These are phyloP conservation scores for Aspergillus flavus DNA, from an alignment of 2,329 filamentous ascomycete species.

Conservation along the genomic window DNA sequence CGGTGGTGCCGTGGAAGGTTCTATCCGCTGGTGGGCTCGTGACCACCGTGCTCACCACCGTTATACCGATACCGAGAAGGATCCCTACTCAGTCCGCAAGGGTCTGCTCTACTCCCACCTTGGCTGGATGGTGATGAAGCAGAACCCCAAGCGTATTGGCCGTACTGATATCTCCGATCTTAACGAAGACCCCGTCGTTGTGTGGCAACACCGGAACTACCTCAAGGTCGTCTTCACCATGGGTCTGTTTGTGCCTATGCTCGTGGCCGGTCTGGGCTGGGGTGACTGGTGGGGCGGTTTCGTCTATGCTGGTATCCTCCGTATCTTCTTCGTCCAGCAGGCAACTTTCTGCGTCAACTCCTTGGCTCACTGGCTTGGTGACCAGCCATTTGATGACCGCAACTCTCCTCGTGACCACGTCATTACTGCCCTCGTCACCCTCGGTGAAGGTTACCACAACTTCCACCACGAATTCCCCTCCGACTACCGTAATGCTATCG, in stretches of 20 bases:
- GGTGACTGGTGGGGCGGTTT: slow-evolving; percentile 80
- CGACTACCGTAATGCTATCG: slow-evolving; percentile 88
- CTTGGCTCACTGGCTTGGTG: slow-evolving; percentile 85
- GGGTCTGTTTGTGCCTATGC: slow-evolving; percentile 73
- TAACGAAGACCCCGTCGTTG: slow-evolving; percentile 81
- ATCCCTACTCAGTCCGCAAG: slow-evolving; percentile 89
- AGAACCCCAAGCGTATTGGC: slow-evolving; percentile 86
- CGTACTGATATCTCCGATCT: slow-evolving; percentile 86
- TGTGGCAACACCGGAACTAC: slow-evolving; percentile 88
- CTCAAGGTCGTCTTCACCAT: slow-evolving; percentile 77
- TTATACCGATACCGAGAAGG: slow-evolving; percentile 90
- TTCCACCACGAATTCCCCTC: slow-evolving; percentile 95
- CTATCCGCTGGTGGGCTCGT: slow-evolving; percentile 85
- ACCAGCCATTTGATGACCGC: slow-evolving; percentile 90
- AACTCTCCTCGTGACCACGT: slow-evolving; percentile 88
- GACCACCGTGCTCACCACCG: slow-evolving; percentile 87
- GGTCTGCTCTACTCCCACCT: slow-evolving; percentile 81
- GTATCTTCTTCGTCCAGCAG: slow-evolving; percentile 88
- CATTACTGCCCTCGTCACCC: slow-evolving; percentile 80
- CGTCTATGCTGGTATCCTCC: slow-evolving; percentile 81
- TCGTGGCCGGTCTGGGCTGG: slow-evolving; percentile 78
- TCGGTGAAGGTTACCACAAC: slow-evolving; percentile 91
- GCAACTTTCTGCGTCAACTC: slow-evolving; percentile 94
- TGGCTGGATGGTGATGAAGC: slow-evolving; percentile 92
- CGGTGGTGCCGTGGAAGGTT: slow-evolving; percentile 81